Percentiles rank a stretch among this genome's conserved stretches.
These are phyloP conservation scores for Scedosporium apiospermum DNA, from an alignment of 2,329 filamentous ascomycete species.

Conservation along the genomic window DNA sequence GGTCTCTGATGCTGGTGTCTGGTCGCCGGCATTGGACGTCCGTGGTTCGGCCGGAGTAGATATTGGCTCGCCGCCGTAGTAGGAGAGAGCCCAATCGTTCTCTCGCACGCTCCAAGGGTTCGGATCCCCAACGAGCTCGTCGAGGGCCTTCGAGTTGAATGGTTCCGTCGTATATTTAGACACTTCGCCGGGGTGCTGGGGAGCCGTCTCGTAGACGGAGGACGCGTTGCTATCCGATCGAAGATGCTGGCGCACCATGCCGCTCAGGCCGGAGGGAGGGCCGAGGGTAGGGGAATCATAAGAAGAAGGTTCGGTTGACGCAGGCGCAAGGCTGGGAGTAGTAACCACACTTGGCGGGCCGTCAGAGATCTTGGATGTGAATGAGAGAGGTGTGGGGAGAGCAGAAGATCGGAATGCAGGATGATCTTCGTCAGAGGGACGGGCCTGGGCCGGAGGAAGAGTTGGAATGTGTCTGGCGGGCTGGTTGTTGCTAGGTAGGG, in stretches of 20 bases:
- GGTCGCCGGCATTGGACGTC: background rate
- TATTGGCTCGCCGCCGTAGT: background rate
- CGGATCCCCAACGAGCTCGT: conserved; percentile 22
- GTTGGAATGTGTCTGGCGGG: conserved; percentile 12
- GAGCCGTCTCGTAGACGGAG: conserved; percentile 56
- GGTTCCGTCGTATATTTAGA: conserved; percentile 25
- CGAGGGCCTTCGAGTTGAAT: conserved; percentile 17
- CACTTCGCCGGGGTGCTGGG: conserved; percentile 21
- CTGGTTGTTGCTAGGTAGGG: conserved; percentile 14
- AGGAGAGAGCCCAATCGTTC: conserved; percentile 7
- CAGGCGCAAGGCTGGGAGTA: background rate
- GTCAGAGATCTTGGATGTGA: conserved; percentile 17
- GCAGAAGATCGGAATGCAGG: conserved; percentile 41
- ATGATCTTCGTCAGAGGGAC: conserved; percentile 43
- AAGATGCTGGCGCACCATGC: conserved; percentile 76
- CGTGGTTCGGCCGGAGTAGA: background rate
- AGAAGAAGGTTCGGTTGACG: conserved; percentile 16
- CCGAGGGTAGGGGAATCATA: conserved; percentile 74
- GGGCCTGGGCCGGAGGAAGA: conserved; percentile 13
- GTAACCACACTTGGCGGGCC: conserved; percentile 8
- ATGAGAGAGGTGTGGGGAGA: conserved; percentile 31
- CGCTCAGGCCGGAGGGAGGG: conserved; percentile 59
- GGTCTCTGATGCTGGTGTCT: background rate
- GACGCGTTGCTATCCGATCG: conserved; percentile 74
- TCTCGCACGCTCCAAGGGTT: conserved; percentile 37